Conservation (phyloP, 163 green algal genomes). For the Chlorella variabilis region DNA sequence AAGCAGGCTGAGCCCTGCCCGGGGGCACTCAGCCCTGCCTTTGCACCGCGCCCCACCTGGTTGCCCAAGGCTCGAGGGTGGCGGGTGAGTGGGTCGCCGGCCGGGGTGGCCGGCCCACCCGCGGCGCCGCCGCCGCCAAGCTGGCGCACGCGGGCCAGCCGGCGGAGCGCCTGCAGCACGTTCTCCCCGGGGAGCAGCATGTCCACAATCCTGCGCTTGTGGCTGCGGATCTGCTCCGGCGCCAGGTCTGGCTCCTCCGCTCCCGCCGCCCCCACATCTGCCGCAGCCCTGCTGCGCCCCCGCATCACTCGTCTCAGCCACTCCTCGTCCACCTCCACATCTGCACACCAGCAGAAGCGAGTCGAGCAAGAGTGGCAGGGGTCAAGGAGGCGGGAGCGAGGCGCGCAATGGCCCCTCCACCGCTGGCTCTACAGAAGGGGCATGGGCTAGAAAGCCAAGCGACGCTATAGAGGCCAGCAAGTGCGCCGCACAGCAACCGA, state of each 20-base stretch:
- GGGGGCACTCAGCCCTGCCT: no score
- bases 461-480: no score
- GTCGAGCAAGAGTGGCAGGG: no score
- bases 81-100: background rate
- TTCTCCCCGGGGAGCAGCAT: conserved; percentile 66
- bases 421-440: no score
- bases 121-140: background rate
- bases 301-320: conserved; percentile 10
- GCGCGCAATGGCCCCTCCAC: no score
- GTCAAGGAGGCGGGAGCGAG: no score
- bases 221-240: conserved; percentile 13
- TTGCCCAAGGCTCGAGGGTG: background rate
- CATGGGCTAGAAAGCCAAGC: no score
- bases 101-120: background rate
- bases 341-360: background rate
- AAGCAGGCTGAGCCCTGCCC: no score
- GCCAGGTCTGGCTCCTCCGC: background rate
- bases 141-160: conserved; percentile 45
- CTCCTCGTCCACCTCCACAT: conserved; percentile 32
- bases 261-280: conserved; percentile 42
- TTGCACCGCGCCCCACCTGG: background rate
- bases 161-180: conserved; percentile 64
- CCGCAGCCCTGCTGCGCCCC: conserved; percentile 22
- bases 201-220: conserved; percentile 56
- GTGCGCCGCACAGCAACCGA: no score